Base-by-base conservation (phyloP, 2,329 filamentous ascomycete species). In the Stenocarpella maydis region DNA sequence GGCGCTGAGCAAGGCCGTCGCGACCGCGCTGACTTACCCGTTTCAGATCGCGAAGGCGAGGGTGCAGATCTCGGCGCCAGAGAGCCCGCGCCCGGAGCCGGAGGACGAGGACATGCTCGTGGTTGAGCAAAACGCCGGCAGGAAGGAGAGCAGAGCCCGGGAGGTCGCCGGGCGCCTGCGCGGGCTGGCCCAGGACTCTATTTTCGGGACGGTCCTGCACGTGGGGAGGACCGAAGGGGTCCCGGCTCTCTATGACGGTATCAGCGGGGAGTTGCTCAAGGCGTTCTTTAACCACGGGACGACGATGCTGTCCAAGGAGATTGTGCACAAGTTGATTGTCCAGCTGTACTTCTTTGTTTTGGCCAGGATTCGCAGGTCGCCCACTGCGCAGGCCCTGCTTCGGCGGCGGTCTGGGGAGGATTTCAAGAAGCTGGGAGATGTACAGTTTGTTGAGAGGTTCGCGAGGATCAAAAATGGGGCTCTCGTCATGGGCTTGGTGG, bases 201-300 rank as follows among this genome's bases (percentile, higher is more conserved):
- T 94, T 5, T 88, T 95, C 74, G 84, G 84, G 28, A 88, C 87
- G 10, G 86, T 94, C 24, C 72, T 88, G 28, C 82, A 84, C 24
- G 88, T 88, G 45, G 81, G 85, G 39, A 85, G 84, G 54, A 84
- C 82, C 0, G 92, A 97, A 75, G 94, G 94, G 0, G 71, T 90
- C 0, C 77, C 78, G 4, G 91, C 90, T 0, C 80, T 97, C 10
- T 97, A 97, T 76, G 88, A 91, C 60, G 94, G 94, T 6, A 82
- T 97, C 0, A 85, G 85, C 17, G 92, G 90, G 5, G 93, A 97
- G 79, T 84, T 97, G 3, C 79, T 95, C 10, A 95, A 94, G 75
- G 92, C 92, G 0, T 97, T 97, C 81, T 90, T 97, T 75, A 90
- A 89, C 26, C 94, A 97, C 75, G 94, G 94, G 0, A 86, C 94